Conservation (phyloP, 108 stramenopile genomes). For the Cyclotella cryptica region DNA sequence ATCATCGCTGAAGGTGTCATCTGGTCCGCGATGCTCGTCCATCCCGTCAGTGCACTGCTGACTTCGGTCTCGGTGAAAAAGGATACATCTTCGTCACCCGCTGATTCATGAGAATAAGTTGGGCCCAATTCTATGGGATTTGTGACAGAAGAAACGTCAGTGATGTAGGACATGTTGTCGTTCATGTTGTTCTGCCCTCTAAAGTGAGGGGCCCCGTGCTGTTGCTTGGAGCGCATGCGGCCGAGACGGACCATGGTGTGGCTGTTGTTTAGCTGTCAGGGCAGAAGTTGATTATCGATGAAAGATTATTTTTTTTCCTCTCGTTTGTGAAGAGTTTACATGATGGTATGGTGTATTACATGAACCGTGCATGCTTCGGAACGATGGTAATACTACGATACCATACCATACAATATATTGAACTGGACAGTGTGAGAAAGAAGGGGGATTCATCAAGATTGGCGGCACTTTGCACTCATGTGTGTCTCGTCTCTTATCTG, state of each 20-base stretch:
- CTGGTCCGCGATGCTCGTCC: constrained; percentile 17
- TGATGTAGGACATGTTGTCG: constrained; percentile 40
- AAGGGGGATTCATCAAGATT: too few relatives aligned
- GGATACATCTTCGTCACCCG: constrained; percentile 32
- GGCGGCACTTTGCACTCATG: too few relatives aligned
- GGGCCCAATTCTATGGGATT: constrained; percentile 34
- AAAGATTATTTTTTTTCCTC: neutral
- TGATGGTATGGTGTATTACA: too few relatives aligned
- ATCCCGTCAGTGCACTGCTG: constrained; percentile 38
- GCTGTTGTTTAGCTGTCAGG: neutral
- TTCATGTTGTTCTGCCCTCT: neutral
- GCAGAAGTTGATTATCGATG: neutral
- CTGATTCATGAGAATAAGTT: constrained; percentile 25
- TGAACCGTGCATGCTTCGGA: too few relatives aligned
- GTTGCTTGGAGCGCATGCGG: constrained; percentile 20
- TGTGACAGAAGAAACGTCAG: constrained; percentile 50
- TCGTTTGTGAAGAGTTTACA: too few relatives aligned
- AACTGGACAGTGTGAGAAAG: too few relatives aligned
- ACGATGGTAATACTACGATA: too few relatives aligned
- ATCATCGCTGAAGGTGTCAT: neutral
- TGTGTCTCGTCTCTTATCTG: constrained; percentile 4
- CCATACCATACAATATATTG: too few relatives aligned
- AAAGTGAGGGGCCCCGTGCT: neutral
- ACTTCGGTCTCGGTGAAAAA: constrained; percentile 31
- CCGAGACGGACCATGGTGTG: constrained; percentile 25